Base-by-base conservation (phyloP, 306 rosid genomes). In the Gillenia trifoliata region DNA sequence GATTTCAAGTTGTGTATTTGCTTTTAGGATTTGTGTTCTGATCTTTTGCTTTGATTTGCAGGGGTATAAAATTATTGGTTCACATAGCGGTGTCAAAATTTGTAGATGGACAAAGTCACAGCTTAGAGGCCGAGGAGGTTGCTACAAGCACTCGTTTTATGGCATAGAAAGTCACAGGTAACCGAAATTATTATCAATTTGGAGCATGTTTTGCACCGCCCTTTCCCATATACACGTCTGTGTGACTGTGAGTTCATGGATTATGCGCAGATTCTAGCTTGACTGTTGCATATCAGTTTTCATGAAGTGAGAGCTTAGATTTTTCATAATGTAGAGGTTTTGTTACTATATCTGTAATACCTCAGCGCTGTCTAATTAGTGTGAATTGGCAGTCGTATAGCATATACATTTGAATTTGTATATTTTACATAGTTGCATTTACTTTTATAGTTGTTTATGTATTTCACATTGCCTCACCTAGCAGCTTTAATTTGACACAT, bases 51-150 rank as follows among this genome's bases (percentile, higher is more conserved):
- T 57, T 78, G 28, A 71, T 64, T 77, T 88, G 86, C 97, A 94
- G 97, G 97, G 97, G 26, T 94, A 91, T 80, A 91, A 94, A 79
- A 88, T 91, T 74, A 88, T 94, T 65, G 97, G 96, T 73, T 87
- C 98, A 15, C 97, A 94, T 66, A 91, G 98, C 34, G 98, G 98
- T 69, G 99, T 94, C 62, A 94, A 94, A 83, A 87, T 94, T 79
- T 94, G 99, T 87, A 87, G 99, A 89, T 94, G 99, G 99, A 92
- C 99, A 33, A 94, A 94, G 85, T 92, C 97, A 2, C 99, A 92
- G 69, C 99, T 94, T 69, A 87, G 99, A 77, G 99, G 99, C 34
- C 84, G 99, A 54, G 99, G 99, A 63, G 99, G 99, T 81, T 92
- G 96, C 85, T 94, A 94, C 82, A 94, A 94, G 86, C 99, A 94